phyloP scores from a whole-genome alignment of 2,329 filamentous ascomycete genomes.

The Aciculosporium take region DNA sequence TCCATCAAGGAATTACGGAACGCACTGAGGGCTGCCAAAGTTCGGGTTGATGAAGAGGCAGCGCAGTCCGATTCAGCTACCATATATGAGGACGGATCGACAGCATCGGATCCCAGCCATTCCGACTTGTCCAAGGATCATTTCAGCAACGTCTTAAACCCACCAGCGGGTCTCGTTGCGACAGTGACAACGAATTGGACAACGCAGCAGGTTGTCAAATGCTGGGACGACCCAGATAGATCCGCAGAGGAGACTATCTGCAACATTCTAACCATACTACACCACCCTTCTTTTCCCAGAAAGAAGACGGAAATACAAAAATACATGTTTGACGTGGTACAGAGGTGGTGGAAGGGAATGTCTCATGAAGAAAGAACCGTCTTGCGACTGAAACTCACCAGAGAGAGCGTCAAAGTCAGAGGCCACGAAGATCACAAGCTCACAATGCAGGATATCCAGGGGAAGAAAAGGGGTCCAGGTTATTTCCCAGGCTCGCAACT shows the following conservation, averaged over 20 bases:
- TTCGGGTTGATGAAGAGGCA: constrained; percentile 16
- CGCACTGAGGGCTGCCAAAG: constrained; percentile 39
- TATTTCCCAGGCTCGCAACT: constrained; percentile 14
- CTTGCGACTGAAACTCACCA: constrained; percentile 13
- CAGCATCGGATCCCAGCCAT: constrained; percentile 57
- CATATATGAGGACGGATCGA: constrained; percentile 58
- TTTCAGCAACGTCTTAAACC: constrained; percentile 52
- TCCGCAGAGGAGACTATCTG: constrained; percentile 60
- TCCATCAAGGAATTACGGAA: constrained; percentile 73
- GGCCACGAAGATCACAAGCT: constrained; percentile 17
- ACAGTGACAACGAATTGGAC: constrained; percentile 17
- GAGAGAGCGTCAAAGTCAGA: constrained; percentile 13
- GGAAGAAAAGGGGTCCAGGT: constrained; percentile 12
- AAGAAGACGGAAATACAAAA: constrained; percentile 59
- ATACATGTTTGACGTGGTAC: constrained; percentile 69
- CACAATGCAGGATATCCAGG: constrained; percentile 12
- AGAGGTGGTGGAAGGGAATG: constrained; percentile 53
- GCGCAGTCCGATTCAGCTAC: constrained; percentile 41
- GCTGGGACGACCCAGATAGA: constrained; percentile 58
- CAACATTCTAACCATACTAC: constrained; percentile 64
- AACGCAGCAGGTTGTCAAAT: constrained; percentile 15
- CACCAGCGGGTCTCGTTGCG: constrained; percentile 15
- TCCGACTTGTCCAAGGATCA: constrained; percentile 69
- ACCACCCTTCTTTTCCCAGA: constrained; percentile 69
- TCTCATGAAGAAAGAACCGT: constrained; percentile 10